Percentiles rank a stretch among this genome's conserved stretches.
phyloP scores from a whole-genome alignment of 1,284 basidiomycete species.

The Ustilago tritici region DNA sequence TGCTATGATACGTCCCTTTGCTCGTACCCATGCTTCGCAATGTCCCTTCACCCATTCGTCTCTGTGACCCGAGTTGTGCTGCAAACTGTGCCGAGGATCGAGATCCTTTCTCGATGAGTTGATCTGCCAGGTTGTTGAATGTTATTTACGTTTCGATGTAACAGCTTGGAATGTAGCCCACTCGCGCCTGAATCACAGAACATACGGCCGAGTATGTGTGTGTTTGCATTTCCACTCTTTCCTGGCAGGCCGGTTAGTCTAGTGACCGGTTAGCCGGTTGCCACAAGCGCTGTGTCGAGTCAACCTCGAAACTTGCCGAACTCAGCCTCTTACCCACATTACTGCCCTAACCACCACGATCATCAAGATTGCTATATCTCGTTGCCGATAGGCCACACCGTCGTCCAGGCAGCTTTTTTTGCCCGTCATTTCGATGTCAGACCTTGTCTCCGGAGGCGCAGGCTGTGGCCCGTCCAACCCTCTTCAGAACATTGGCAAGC shows the following conservation, averaged over 20 bases:
- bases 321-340: slow-evolving; percentile 4
- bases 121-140: too few species aligned
- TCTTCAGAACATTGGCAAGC: slow-evolving; percentile 65
- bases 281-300: too few species aligned
- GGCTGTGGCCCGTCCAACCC: slow-evolving; percentile 68
- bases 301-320: not conserved
- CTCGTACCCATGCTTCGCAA: not conserved
- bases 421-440: slow-evolving; percentile 61
- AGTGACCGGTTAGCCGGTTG: slow-evolving; percentile 13
- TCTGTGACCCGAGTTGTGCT: not conserved
- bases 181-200: too few species aligned
- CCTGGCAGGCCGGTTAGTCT: too few species aligned
- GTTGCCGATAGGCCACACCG: not conserved
- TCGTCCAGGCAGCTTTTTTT: not conserved
- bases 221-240: too few species aligned
- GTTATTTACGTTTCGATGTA: too few species aligned
- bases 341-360: not conserved
- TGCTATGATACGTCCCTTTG: not conserved
- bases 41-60: not conserved
- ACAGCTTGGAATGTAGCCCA: too few species aligned
- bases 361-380: not conserved
- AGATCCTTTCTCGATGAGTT: too few species aligned
- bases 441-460: slow-evolving; percentile 64
- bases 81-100: too few species aligned
- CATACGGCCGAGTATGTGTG: not conserved